Evolutionary conservation across 2,329 filamentous ascomycete species (phyloP).

Genomic region (Cordyceps tenuipes): DNA sequence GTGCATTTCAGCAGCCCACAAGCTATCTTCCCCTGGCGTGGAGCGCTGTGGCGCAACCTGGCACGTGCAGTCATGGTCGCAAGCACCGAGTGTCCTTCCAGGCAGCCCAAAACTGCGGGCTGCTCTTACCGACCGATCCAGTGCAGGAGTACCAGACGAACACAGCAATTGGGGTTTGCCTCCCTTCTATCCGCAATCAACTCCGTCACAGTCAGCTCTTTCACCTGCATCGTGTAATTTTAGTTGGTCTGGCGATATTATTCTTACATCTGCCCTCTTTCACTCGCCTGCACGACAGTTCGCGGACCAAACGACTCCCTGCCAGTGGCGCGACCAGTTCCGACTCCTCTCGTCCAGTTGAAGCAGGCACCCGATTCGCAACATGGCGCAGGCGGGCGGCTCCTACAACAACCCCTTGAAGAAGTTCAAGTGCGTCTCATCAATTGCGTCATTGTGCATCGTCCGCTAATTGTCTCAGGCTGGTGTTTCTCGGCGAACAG

Average conservation of each 20-base stretch:
- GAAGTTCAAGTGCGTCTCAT: conserved; percentile 83
- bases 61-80: conserved; percentile 4
- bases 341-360: conserved; percentile 9
- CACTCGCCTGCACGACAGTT: neutral
- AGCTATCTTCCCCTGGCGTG: neutral
- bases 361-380: conserved; percentile 22
- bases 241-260: conserved; percentile 17
- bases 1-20: neutral
- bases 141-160: neutral
- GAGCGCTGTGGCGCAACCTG: neutral
- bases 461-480: conserved; percentile 41
- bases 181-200: conserved; percentile 9
- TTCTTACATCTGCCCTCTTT: conserved; percentile 18
- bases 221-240: conserved; percentile 13
- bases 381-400: conserved; percentile 75
- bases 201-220: conserved; percentile 5
- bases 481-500: conserved; percentile 97
- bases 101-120: neutral
- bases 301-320: neutral
- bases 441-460: conserved; percentile 2
- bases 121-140: conserved; percentile 10
- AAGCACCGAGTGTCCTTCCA: neutral
- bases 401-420: conserved; percentile 98
- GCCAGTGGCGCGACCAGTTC: conserved; percentile 2
- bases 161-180: conserved; percentile 1